Evolutionary conservation across 78 protist genomes (phyloP), one percentile per base, ranked within the genome.

Genomic region (Ministeria vibrans): DNA sequence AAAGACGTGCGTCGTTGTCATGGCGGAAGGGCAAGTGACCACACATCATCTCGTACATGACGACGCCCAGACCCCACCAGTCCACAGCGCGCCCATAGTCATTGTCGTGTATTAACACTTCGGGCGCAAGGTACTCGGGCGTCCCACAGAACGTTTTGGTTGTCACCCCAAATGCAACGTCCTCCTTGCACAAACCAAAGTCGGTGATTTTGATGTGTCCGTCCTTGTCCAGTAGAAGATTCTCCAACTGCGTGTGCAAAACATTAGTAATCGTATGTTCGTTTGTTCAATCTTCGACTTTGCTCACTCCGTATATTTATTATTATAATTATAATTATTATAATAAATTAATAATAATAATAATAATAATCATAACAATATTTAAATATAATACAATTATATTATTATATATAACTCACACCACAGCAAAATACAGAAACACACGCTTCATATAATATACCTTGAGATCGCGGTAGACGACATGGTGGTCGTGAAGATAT

Each of bases 181-280:
- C 69, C 53, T 88, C 95, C 49, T 88, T 88, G 75, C 87, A 83
- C 32, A 91, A 53, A 0, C 92, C 92, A 28, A 88, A 95, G 75
- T 96, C 99, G 0, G 97, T 95, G 2, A 96, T 74, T 69, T 72
- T 66, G 30, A 95, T 83, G 87, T 97, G 93, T 20, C 99, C 96
- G 34, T 89, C 89, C 13, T 53, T 36, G 64, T 86, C 96, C 73
- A 97, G 88, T 20, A 95, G 88, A 0, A 95, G 72, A 75, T 95
- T 95, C 75, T 95, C 98, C 0, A 92, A 92, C 79, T 95, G 13
- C 66, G 20, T n/a, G n/a, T n/a, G n/a, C n/a, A n/a, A n/a, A n/a
- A n/a, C n/a, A n/a, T n/a, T n/a, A n/a, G n/a, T n/a, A n/a, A n/a
- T n/a, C n/a, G n/a, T n/a, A n/a, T n/a, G n/a, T n/a, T n/a, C n/a